Conservation (phyloP, 2,329 filamentous ascomycete genomes). For the Zasmidium angulare region DNA sequence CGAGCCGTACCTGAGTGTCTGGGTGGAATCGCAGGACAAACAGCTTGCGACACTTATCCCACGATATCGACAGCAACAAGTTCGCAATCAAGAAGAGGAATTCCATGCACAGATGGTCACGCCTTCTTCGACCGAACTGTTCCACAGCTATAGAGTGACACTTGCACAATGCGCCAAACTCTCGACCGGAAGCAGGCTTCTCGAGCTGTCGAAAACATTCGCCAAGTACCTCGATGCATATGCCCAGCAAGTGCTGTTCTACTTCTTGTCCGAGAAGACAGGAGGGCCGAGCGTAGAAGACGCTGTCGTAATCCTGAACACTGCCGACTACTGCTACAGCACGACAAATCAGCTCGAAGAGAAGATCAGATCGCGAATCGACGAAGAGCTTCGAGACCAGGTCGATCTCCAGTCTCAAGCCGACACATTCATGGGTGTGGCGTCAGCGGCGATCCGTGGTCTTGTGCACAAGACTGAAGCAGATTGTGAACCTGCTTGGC, state of each 20-base stretch:
- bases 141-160: constrained; percentile 93
- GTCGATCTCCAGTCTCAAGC: constrained; percentile 92
- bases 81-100: constrained; percentile 82
- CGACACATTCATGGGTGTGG: constrained; percentile 93
- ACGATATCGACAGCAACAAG: constrained; percentile 78
- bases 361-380: constrained; percentile 87
- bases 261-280: constrained; percentile 63
- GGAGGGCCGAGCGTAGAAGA: constrained; percentile 68
- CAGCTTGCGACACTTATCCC: constrained; percentile 81
- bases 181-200: constrained; percentile 81
- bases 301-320: constrained; percentile 84
- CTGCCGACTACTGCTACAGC: constrained; percentile 93
- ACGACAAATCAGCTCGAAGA: constrained; percentile 94
- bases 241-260: constrained; percentile 84
- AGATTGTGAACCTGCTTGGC: constrained; percentile 82
- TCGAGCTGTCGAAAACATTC: constrained; percentile 81
- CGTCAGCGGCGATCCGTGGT: constrained; percentile 78
- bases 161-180: constrained; percentile 94
- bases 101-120: constrained; percentile 89
- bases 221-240: constrained; percentile 95
- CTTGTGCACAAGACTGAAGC: constrained; percentile 81
- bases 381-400: constrained; percentile 69
- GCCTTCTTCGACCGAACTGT: constrained; percentile 90
- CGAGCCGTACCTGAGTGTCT: constrained; percentile 92
- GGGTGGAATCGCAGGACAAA: constrained; percentile 95